A percentile compares a stretch with the other conserved stretches of the same genome.
phyloP scores from a whole-genome alignment of 805 yeast species.

The Hanseniaspora clermontiae region DNA sequence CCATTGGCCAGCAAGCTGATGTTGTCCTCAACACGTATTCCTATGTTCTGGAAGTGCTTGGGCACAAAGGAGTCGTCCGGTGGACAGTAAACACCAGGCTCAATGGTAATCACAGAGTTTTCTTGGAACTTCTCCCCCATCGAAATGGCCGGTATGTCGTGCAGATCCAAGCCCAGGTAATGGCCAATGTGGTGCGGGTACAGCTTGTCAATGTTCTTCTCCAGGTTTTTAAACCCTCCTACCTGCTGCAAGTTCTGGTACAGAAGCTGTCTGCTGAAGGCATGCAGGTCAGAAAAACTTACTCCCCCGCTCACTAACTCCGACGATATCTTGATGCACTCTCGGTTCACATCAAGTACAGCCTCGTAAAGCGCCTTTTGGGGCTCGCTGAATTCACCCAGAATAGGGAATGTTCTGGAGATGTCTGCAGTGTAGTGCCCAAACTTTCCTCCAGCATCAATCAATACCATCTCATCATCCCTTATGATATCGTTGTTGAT shows the following conservation, averaged over 20 bases:
- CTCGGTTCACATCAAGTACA: conserved; percentile 68
- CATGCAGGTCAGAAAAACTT: conserved; percentile 69
- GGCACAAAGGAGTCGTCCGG: conserved; percentile 54
- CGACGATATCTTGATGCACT: conserved; percentile 56
- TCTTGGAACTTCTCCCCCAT: conserved; percentile 40
- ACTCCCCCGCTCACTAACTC: conserved; percentile 4
- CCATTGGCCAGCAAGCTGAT: conserved; percentile 59
- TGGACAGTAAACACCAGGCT: conserved; percentile 92
- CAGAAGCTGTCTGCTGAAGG: conserved; percentile 47
- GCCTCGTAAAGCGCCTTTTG: conserved; percentile 83
- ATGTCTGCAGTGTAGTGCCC: conserved; percentile 96
- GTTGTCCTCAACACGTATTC: conserved; percentile 91
- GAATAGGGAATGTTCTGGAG: conserved; percentile 91
- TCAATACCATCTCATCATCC: conserved; percentile 70
- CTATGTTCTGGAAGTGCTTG: conserved; percentile 68
- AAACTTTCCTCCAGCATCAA: conserved; percentile 86
- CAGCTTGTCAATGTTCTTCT: conserved; percentile 38
- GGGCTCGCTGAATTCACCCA: conserved; percentile 57
- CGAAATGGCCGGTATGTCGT: conserved; percentile 59
- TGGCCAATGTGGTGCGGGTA: conserved; percentile 97
- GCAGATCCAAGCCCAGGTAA: conserved; percentile 84
- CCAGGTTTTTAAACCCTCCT: conserved; percentile 45
- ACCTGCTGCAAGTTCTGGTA: conserved; percentile 54
- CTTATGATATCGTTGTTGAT: conserved; percentile 74
- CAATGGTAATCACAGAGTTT: conserved; percentile 85